Evolutionary conservation across 495 filamentous ascomycete genomes (phyloP).

Genomic region (Bathelium albidoporum): DNA sequence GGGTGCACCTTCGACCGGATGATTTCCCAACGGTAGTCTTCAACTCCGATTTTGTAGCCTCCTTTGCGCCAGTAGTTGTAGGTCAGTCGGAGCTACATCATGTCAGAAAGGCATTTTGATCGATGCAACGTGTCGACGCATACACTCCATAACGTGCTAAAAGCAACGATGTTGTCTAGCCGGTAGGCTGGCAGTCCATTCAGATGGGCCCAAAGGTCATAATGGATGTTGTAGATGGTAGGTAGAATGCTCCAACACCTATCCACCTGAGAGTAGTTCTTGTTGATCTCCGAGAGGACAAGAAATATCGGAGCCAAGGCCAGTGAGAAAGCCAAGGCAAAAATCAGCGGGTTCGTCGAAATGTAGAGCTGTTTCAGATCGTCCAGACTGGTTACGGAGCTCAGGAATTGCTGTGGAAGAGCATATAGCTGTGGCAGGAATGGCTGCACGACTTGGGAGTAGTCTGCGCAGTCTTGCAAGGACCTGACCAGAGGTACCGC

Average conservation of each 20-base stretch:
- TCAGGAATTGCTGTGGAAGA: conserved; percentile 53
- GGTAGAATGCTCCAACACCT: conserved; percentile 84
- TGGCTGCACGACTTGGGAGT: conserved; percentile 56
- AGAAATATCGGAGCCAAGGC: conserved; percentile 59
- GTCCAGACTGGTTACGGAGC: conserved; percentile 44
- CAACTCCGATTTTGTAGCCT: conserved; percentile 73
- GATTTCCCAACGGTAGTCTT: conserved; percentile 86
- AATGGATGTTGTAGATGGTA: conserved; percentile 82
- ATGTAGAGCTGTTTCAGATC: conserved; percentile 61
- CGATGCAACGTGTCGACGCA: conserved; percentile 20
- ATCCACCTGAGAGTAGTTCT: conserved; percentile 92
- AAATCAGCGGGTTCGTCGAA: conserved; percentile 76
- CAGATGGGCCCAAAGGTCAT: conserved; percentile 64
- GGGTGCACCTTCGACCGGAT: conserved; percentile 41
- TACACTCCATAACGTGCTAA: conserved; percentile 74
- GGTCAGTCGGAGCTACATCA: conserved; percentile 58
- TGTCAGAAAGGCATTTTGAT: conserved; percentile 12
- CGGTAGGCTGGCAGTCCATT: conserved; percentile 59
- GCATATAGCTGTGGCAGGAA: conserved; percentile 69
- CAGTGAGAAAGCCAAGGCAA: conserved; percentile 61
- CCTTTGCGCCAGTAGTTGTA: conserved; percentile 98
- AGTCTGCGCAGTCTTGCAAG: conserved; percentile 62
- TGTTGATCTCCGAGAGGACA: conserved; percentile 67
- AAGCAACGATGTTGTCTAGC: conserved; percentile 61
- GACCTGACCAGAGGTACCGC: conserved; percentile 56